Conservation (phyloP, 148 eudicot genomes). For the Rhododendron kiyosumense region DNA sequence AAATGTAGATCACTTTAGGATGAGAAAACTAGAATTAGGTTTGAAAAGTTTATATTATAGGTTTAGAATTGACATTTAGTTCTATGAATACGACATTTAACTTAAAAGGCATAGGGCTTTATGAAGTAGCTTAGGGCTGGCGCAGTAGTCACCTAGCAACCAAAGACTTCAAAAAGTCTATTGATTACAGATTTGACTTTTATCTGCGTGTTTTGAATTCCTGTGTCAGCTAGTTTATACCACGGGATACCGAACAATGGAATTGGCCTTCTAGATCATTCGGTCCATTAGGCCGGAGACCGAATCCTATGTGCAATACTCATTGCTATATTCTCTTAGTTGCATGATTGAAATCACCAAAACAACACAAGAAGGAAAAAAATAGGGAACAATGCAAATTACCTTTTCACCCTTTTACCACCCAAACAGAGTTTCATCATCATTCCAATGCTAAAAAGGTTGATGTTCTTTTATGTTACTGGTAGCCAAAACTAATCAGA, state of each 20-base stretch:
- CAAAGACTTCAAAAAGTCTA: neutral
- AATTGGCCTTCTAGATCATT: neutral
- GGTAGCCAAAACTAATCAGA: conserved; percentile 15
- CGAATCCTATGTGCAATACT: neutral
- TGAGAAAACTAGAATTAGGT: conserved; percentile 13
- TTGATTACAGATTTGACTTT: neutral
- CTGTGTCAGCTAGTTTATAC: neutral
- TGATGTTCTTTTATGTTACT: conserved; percentile 3
- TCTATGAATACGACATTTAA: neutral
- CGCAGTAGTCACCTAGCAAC: neutral
- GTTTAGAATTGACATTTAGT: conserved; percentile 1
- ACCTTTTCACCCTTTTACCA: neutral
- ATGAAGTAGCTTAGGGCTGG: neutral
- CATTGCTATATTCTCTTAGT: neutral
- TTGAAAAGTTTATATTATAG: neutral
- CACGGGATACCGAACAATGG: neutral
- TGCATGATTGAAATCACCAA: neutral
- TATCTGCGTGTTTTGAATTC: neutral
- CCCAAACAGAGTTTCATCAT: neutral
- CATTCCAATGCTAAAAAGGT: neutral
- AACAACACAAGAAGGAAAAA: neutral
- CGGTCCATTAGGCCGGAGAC: neutral
- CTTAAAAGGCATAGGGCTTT: neutral
- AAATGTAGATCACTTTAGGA: conserved; percentile 1
- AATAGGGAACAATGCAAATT: neutral